Evolutionary conservation across 805 yeast genomes (phyloP).

Genomic region (Ogataea philodendri): DNA sequence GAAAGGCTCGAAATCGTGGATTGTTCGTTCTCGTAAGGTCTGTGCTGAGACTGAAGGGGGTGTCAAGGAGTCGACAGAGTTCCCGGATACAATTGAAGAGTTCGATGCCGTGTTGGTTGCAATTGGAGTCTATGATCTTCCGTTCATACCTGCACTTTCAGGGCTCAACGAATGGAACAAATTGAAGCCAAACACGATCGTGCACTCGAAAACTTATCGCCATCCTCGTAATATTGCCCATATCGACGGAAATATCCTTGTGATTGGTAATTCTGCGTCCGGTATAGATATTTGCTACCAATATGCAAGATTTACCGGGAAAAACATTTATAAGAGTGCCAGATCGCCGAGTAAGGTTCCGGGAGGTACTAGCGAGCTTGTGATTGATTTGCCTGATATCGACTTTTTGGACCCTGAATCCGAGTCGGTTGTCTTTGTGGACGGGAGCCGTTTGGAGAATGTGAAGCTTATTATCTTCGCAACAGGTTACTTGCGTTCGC

Average conservation of each 20-base stretch:
- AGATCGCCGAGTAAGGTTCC: conserved; percentile 46
- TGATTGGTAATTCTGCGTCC: conserved; percentile 75
- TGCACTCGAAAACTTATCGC: conserved; percentile 59
- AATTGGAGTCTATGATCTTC: conserved; percentile 59
- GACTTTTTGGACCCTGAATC: conserved; percentile 37
- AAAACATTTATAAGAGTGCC: conserved; percentile 46
- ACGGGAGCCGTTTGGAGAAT: conserved; percentile 43
- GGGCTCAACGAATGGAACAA: conserved; percentile 52
- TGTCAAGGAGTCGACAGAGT: conserved; percentile 10
- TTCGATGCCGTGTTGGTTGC: conserved; percentile 66
- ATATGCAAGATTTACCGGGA: conserved; percentile 43
- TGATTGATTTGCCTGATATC: conserved; percentile 44
- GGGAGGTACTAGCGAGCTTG: conserved; percentile 42
- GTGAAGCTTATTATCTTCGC: conserved; percentile 63
- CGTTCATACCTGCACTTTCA: conserved; percentile 52
- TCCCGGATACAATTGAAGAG: conserved; percentile 35
- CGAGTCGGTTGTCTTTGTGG: conserved; percentile 42
- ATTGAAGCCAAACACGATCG: conserved; percentile 44
- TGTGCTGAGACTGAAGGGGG: conserved; percentile 35
- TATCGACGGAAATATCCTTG: conserved; percentile 44
- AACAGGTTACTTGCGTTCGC: conserved; percentile 66
- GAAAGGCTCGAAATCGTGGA: conserved; percentile 43
- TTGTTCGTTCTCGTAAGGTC: conserved; percentile 38
- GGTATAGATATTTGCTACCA: conserved; percentile 72
- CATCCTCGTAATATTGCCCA: conserved; percentile 40